Percentiles rank a stretch among this genome's conserved stretches.
Evolutionary conservation across 75 land plant genomes (phyloP).

Genomic region (Selaginella moellendorffii): DNA sequence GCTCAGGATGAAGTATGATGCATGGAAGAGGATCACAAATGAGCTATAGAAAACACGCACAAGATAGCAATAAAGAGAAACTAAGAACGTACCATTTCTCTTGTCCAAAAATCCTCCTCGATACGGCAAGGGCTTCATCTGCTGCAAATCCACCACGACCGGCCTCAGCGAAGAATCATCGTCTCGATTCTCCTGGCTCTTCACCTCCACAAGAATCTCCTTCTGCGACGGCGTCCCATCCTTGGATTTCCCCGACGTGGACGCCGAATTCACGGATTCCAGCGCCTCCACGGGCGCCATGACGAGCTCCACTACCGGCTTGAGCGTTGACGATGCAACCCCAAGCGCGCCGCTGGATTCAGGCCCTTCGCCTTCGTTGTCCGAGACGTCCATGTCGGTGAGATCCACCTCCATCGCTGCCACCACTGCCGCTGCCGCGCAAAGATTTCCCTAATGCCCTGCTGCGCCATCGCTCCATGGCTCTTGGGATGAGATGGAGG

Average conservation of each 20-base stretch:
- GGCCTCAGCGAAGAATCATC: neutral
- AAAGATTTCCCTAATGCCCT: no score
- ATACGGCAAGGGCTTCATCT: neutral
- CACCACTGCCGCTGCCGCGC: neutral
- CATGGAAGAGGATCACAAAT: no score
- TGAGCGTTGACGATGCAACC: neutral
- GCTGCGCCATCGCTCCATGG: no score
- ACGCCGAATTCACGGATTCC: neutral
- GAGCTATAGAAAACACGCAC: no score
- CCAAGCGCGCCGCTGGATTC: neutral
- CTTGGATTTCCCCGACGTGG: neutral
- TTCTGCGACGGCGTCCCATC: neutral
- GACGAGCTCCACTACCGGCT: neutral
- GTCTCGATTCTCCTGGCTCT: neutral
- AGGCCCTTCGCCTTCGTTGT: neutral
- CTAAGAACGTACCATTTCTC: neutral
- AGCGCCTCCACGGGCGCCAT: neutral
- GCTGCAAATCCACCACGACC: neutral
- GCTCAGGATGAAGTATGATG: no score
- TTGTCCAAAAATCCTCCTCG: neutral
- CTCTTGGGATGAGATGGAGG: neutral
- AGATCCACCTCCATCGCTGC: neutral
- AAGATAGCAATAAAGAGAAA: no score
- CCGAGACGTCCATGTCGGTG: neutral
- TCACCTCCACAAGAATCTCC: neutral